Percentiles rank a stretch among this genome's conserved stretches.
Conservation (phyloP, 2,329 filamentous ascomycete genomes). For the Colletotrichum lini region DNA sequence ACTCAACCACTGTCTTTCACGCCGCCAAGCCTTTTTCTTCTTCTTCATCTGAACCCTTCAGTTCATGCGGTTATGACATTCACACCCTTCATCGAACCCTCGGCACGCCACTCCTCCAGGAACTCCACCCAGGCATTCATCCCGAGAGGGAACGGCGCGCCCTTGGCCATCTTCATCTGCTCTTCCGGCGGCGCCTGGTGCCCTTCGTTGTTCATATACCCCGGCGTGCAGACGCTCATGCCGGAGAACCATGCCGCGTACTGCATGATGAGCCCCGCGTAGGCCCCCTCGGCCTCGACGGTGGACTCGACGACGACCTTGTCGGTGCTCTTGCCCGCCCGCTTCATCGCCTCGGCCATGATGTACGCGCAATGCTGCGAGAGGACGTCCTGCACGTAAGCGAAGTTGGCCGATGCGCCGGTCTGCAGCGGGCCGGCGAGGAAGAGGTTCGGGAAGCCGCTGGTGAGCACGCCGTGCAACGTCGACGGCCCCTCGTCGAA, state of each 20-base stretch:
- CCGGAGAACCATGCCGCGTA: slow-evolving; percentile 57
- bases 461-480: slow-evolving; percentile 64
- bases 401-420: slow-evolving; percentile 56
- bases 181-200: slow-evolving; percentile 48
- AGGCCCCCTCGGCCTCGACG: slow-evolving; percentile 61
- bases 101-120: slow-evolving; percentile 48
- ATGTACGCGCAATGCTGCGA: slow-evolving; percentile 60
- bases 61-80: slow-evolving; percentile 18
- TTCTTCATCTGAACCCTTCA: background rate
- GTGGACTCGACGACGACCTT: slow-evolving; percentile 59
- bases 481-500: slow-evolving; percentile 58
- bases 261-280: slow-evolving; percentile 57
- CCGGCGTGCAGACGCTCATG: slow-evolving; percentile 66
- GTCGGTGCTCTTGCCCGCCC: slow-evolving; percentile 40
- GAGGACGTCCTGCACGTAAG: slow-evolving; percentile 53
- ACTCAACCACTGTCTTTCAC: background rate
- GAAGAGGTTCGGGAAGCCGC: slow-evolving; percentile 70
- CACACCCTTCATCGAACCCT: slow-evolving; percentile 48
- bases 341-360: slow-evolving; percentile 45
- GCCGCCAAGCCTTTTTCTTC: background rate
- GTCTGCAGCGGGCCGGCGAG: slow-evolving; percentile 60
- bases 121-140: slow-evolving; percentile 50
- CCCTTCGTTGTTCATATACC: slow-evolving; percentile 66
- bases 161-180: slow-evolving; percentile 50
- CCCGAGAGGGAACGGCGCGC: slow-evolving; percentile 50